These are phyloP conservation scores for Lentinula edodes DNA, from an alignment of 768 basidiomycete genomes.

Conservation along the genomic window DNA sequence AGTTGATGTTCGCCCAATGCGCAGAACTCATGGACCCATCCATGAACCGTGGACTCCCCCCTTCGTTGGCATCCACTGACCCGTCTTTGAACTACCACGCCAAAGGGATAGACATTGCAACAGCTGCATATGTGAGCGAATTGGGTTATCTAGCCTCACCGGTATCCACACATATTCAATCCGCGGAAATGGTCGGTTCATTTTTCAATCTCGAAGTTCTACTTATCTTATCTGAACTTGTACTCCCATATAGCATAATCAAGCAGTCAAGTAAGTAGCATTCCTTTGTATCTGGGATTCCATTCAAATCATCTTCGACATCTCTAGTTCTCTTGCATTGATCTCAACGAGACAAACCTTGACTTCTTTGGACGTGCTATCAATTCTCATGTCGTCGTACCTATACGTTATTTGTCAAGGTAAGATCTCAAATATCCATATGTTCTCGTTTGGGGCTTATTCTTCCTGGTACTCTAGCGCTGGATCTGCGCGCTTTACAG, in stretches of 20 bases:
- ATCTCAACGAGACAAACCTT: slow-evolving; percentile 74
- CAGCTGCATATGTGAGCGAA: slow-evolving; percentile 76
- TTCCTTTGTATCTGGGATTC: not conserved
- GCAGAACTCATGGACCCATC: slow-evolving; percentile 73
- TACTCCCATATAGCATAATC: slow-evolving; percentile 47
- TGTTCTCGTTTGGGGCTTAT: slow-evolving; percentile 5
- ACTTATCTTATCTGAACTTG: not conserved
- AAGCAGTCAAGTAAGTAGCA: slow-evolving; percentile 66
- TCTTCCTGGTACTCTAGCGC: slow-evolving; percentile 30
- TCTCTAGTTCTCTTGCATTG: slow-evolving; percentile 49
- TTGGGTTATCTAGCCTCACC: slow-evolving; percentile 74
- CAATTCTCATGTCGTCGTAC: slow-evolving; percentile 65
- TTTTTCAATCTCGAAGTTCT: not conserved
- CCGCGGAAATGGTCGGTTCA: slow-evolving; percentile 55
- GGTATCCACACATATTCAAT: slow-evolving; percentile 76
- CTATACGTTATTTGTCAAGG: slow-evolving; percentile 70
- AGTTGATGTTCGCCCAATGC: slow-evolving; percentile 44
- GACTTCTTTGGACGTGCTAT: slow-evolving; percentile 62
- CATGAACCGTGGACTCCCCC: slow-evolving; percentile 77
- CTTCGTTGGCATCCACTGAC: slow-evolving; percentile 67
- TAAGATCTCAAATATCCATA: slow-evolving; percentile 9
- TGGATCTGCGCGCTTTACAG: slow-evolving; percentile 76
- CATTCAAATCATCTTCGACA: not conserved
- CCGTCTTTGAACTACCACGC: slow-evolving; percentile 73
- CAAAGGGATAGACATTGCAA: slow-evolving; percentile 77